Base-by-base conservation (phyloP, 805 yeast species). In the Ogataea siamensis region DNA sequence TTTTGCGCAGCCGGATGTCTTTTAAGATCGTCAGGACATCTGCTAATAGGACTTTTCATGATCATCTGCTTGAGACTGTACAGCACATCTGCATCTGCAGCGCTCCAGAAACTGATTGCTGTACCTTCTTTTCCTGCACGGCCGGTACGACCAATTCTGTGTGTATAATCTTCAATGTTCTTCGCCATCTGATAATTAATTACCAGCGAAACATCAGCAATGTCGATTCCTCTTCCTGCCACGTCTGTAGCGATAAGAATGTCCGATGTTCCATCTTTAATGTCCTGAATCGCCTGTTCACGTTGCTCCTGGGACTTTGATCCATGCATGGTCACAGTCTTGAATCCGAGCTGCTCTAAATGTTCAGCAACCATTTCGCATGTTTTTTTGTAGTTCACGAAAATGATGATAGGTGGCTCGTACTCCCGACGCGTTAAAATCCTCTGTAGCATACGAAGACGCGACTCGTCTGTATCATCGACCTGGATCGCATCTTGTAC, bases 141-240 rank as follows among this genome's bases (percentile, higher is more conserved):
- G 25, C 98, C 99, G 0, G 99, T 91, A 64, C 99, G 79, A 40
- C 99, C 99, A 34, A 91, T 83, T 55, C 98, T 73, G 62, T 91
- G 99, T 13, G 91, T 76, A 51, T 88, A 91, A 42, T 83, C 89
- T 46, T 88, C 96, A 30, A 88, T 74, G 22, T 70, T 69, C 45
- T 71, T 75, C 7, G 88, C 66, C 89, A 89, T 82, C 50, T 91
- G 96, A 55, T 73, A 89, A 58, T 91, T 93, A 14, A 93, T 60
- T 7, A 91, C 98, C 23, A 89, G 58, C 0, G 93, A 77, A 6
- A 91, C 95, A 49, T 85, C 74, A 1, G 87, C 82, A n/a, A 91
- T 80, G 60, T 93, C 98, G 30, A 91, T 76, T 57, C 99, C 99
- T 65, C 99, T 76, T 3, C 96, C 95, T 0, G 97, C 97, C 16